Conservation (phyloP, 202 grass and related monocot species). For the Digitaria exilis region DNA sequence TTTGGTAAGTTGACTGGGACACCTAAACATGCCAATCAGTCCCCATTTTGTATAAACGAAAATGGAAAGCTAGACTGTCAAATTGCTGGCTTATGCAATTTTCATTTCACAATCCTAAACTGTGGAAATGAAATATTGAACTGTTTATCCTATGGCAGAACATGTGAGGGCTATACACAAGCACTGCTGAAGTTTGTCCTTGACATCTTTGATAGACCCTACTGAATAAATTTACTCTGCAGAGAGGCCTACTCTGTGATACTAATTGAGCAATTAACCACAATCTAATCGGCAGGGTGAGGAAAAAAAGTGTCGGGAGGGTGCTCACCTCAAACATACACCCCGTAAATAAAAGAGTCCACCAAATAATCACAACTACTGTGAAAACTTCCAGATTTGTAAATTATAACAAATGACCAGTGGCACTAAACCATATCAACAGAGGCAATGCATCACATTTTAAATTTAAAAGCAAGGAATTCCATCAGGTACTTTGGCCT, state of each 20-base stretch:
- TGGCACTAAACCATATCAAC: background rate
- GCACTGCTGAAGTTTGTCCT: background rate
- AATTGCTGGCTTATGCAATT: background rate
- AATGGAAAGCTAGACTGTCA: background rate
- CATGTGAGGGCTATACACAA: background rate
- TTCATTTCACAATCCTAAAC: background rate
- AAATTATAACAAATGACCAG: no score
- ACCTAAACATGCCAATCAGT: background rate
- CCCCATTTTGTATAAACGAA: constrained; percentile 12
- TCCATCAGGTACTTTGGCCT: background rate
- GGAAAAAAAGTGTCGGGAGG: background rate
- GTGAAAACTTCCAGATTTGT: background rate
- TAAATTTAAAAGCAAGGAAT: background rate
- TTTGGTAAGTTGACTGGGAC: background rate
- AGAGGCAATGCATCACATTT: background rate
- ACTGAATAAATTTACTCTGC: background rate
- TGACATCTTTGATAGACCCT: background rate
- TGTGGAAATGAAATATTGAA: background rate
- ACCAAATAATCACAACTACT: background rate
- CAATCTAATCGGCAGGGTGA: background rate
- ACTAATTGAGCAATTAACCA: background rate
- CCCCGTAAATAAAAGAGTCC: background rate
- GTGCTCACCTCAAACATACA: background rate
- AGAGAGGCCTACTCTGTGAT: background rate
- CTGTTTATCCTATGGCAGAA: background rate